Evolutionary conservation across 2,329 filamentous ascomycete species (phyloP).

Genomic region (Fusarium newnesense): DNA sequence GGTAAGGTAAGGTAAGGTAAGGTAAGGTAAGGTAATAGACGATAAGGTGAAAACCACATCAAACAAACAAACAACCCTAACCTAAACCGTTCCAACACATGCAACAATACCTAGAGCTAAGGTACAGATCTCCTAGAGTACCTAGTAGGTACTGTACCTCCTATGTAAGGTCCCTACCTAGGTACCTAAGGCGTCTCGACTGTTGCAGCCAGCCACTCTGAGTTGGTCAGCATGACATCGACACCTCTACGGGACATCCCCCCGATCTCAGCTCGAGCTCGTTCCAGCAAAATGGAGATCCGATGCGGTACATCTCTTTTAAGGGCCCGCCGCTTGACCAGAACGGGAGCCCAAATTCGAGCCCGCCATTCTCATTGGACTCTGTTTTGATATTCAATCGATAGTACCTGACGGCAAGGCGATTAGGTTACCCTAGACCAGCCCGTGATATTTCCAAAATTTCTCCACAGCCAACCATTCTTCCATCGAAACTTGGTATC

Average conservation of each 20-base stretch:
- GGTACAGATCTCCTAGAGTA: not conserved
- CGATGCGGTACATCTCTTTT: constrained; percentile 28
- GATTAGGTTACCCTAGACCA: constrained; percentile 31
- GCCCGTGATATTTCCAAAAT: constrained; percentile 7
- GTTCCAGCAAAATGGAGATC: constrained; percentile 18
- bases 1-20: no score
- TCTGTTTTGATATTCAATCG: constrained; percentile 14
- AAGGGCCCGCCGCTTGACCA: constrained; percentile 29
- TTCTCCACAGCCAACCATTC: constrained; percentile 29
- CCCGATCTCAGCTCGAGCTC: constrained; percentile 20
- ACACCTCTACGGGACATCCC: constrained; percentile 11
- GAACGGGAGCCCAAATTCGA: constrained; percentile 4
- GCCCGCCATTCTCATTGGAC: not conserved
- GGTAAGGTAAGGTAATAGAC: not conserved
- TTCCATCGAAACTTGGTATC: constrained; percentile 16
- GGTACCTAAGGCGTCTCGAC: not conserved
- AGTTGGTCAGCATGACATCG: constrained; percentile 20
- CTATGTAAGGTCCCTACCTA: not conserved
- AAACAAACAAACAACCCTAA: not conserved
- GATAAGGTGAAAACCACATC: not conserved
- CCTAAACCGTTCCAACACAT: not conserved
- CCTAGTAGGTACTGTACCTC: not conserved
- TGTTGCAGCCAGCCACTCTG: constrained; percentile 30
- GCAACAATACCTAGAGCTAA: not conserved
- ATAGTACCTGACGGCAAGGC: constrained; percentile 19